phyloP scores from a whole-genome alignment of 495 filamentous ascomycete genomes.

The Bacidia gigantensis region DNA sequence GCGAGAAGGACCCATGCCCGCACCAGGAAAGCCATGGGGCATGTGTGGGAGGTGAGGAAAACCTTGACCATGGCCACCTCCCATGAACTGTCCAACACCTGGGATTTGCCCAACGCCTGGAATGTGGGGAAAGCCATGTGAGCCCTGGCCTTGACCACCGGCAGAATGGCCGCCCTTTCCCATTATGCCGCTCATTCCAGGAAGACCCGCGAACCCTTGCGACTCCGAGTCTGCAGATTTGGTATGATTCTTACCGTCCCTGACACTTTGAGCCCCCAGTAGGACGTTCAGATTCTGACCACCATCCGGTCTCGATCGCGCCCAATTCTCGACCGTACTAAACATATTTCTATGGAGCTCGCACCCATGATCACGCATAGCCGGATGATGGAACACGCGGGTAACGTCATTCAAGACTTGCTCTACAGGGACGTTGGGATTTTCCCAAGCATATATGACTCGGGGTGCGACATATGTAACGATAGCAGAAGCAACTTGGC shows the following conservation, averaged over 20 bases:
- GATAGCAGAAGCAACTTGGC: conserved; percentile 63
- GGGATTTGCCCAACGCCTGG: conserved; percentile 8
- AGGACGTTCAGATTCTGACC: conserved; percentile 50
- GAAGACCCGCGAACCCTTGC: conserved; percentile 12
- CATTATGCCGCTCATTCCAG: conserved; percentile 1
- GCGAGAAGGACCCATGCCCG: conserved; percentile 8
- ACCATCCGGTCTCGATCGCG: conserved; percentile 46
- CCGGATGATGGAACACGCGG: conserved; percentile 80
- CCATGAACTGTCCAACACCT: conserved; percentile 12
- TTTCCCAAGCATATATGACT: conserved; percentile 80
- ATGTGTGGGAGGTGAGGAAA: not conserved
- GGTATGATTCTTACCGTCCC: conserved; percentile 60
- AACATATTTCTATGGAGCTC: conserved; percentile 84
- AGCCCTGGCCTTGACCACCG: not conserved
- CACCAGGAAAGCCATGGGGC: conserved; percentile 12
- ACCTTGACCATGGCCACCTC: conserved; percentile 15
- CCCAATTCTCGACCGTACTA: conserved; percentile 65
- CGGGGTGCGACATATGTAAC: conserved; percentile 77
- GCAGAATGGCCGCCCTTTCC: not conserved
- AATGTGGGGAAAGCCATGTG: not conserved
- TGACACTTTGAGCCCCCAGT: conserved; percentile 69
- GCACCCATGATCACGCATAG: conserved; percentile 50
- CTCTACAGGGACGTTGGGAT: conserved; percentile 61
- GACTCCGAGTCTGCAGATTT: conserved; percentile 15
- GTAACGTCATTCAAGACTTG: conserved; percentile 67